Base-by-base conservation (phyloP, 331 rosid species). In the Saraca asoca region DNA sequence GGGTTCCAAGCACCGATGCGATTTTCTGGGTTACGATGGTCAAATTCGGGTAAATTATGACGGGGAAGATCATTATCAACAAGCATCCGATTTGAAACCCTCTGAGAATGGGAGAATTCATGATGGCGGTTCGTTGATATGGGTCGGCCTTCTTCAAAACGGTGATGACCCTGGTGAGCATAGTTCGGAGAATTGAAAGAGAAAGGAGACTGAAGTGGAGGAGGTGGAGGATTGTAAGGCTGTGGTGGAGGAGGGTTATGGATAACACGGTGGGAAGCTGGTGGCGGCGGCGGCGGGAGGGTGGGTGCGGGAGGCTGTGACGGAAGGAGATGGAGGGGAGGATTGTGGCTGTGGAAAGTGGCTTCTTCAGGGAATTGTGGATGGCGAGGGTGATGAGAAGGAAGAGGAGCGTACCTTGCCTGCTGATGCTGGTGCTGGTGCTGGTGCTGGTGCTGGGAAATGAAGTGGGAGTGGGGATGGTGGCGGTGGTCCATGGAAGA, bases 351-450 rank as follows among this genome's bases (percentile, higher is more conserved):
- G 54, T 41, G 71, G 56, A 52, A 43, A 55, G 29, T 46, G 69
- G 81, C 72, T 24, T 73, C 55, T 9, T 68, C 81, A 7, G 67
- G 69, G 75, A 69, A 75, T 55, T 74, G 82, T 5, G 78, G 62
- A 45, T 15, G 72, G 29, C 83, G 73, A 39, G 16, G 75, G 11
- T 83, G 71, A 63, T 56, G 76, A 18, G 52, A 44, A 43, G 72
- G 67, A n/a, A 73, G 31, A 14, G 85, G 17, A 53, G 60, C 79
- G 63, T 79, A 81, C 87, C 89, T 79, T 41, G 77, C 17, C 9
- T 70, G 14, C 31, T 24, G 31, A 24, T 24, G 31, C 31, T 24
- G 31, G 31, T 24, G 2, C 31, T 8, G 20, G 1, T 33, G 77
- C 31, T 8, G 20, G 1, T 33, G 77, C 7, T 72, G 58, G 3